A percentile compares a stretch with the other conserved stretches of the same genome.
These are phyloP conservation scores for Paspalum notatum DNA, from an alignment of 176 grass and related monocot species.

Conservation along the genomic window DNA sequence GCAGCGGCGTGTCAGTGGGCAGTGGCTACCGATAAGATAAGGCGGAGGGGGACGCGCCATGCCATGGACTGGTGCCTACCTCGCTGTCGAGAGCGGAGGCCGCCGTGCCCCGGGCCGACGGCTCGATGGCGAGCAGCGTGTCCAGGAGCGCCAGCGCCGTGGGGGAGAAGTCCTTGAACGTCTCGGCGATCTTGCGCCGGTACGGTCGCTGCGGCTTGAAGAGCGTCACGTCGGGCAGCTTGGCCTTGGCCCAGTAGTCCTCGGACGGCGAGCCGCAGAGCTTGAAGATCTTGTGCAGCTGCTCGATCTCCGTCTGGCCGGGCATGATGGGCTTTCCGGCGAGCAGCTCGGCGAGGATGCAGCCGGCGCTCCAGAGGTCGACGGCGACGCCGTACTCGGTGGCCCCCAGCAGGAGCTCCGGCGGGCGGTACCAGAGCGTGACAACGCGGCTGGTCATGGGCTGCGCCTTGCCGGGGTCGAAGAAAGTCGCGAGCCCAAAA, in stretches of 20 bases:
- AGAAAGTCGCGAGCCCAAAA: slow-evolving; percentile 70
- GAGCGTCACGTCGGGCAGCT: slow-evolving; percentile 67
- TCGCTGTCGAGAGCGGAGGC: slow-evolving; percentile 57
- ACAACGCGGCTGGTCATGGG: slow-evolving; percentile 71
- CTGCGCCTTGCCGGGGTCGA: slow-evolving; percentile 42
- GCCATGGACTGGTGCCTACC: too few relatives aligned
- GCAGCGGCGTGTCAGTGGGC: slow-evolving; percentile 5
- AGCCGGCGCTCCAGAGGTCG: slow-evolving; percentile 72
- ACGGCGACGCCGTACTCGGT: slow-evolving; percentile 60
- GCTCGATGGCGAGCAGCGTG: slow-evolving; percentile 75
- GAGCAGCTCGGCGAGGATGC: slow-evolving; percentile 73
- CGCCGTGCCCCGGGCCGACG: slow-evolving; percentile 52
- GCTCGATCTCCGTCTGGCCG: slow-evolving; percentile 80
- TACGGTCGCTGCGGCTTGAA: slow-evolving; percentile 81
- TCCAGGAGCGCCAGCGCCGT: slow-evolving; percentile 56
- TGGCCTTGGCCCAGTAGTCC: slow-evolving; percentile 74
- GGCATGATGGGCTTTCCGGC: slow-evolving; percentile 78
- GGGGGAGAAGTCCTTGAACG: slow-evolving; percentile 69
- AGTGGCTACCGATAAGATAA: not conserved
- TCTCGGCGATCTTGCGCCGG: slow-evolving; percentile 57
- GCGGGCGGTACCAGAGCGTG: slow-evolving; percentile 76
- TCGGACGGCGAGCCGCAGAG: slow-evolving; percentile 83
- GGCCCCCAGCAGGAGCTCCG: slow-evolving; percentile 73
- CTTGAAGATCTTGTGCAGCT: slow-evolving; percentile 93
- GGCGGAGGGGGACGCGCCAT: too few relatives aligned